These are phyloP conservation scores for Bipolaris zeicola DNA, from an alignment of 2,329 filamentous ascomycete genomes.

Conservation along the genomic window DNA sequence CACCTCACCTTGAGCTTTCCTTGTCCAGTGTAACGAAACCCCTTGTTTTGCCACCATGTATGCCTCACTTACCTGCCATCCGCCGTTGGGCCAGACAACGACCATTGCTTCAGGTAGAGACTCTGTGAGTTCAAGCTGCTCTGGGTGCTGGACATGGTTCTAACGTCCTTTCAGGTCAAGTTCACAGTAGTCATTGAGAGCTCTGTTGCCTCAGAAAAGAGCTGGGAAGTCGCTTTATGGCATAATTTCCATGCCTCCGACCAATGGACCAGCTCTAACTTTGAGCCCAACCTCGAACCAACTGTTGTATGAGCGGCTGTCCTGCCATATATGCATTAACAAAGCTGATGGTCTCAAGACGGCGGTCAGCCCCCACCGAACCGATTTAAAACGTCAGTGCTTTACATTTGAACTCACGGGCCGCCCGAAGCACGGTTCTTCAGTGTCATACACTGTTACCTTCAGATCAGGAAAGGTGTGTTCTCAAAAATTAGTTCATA, in stretches of 20 bases:
- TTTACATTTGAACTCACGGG: slow-evolving; percentile 60
- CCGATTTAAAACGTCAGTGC: slow-evolving; percentile 51
- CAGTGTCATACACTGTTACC: slow-evolving; percentile 71
- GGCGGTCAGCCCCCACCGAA: slow-evolving; percentile 20
- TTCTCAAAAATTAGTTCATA: neutral
- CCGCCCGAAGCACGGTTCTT: slow-evolving; percentile 51
- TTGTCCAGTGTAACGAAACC: neutral
- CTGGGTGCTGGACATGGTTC: slow-evolving; percentile 14
- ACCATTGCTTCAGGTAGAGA: slow-evolving; percentile 55
- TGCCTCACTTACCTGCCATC: slow-evolving; percentile 65
- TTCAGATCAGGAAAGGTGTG: slow-evolving; percentile 59
- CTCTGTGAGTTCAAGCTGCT: slow-evolving; percentile 36
- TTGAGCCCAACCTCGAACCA: slow-evolving; percentile 53
- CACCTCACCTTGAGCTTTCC: neutral
- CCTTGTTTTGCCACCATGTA: slow-evolving; percentile 48
- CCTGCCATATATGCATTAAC: neutral
- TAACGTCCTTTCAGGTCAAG: slow-evolving; percentile 48
- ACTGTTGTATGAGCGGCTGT: slow-evolving; percentile 27
- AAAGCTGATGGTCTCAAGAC: slow-evolving; percentile 28
- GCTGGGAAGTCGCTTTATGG: slow-evolving; percentile 80
- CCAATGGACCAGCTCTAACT: slow-evolving; percentile 62
- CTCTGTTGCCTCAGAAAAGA: slow-evolving; percentile 57
- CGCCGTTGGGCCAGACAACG: slow-evolving; percentile 77
- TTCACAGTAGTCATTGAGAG: slow-evolving; percentile 76
- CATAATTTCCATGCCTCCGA: slow-evolving; percentile 65